These are phyloP conservation scores for Pichia sp. DNA, from an alignment of 1,139 yeast genomes.

Conservation along the genomic window DNA sequence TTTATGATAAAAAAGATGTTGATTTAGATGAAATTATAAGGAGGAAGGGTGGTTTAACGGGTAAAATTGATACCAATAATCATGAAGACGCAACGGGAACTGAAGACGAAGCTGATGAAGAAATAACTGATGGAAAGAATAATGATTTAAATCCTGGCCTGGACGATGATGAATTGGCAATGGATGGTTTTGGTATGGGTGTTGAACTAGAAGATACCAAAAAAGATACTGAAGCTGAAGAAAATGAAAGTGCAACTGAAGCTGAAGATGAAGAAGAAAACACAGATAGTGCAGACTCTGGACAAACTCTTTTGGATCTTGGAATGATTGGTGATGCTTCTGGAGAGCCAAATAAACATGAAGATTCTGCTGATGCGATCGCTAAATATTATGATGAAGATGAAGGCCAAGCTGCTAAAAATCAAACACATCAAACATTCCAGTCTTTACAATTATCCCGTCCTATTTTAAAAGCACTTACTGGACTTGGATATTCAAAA, in stretches of 20 bases:
- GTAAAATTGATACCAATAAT: conserved; percentile 33
- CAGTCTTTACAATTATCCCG: conserved; percentile 77
- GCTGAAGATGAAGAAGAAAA: conserved; percentile 39
- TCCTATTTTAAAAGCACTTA: conserved; percentile 79
- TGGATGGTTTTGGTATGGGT: conserved; percentile 76
- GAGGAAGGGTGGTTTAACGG: conserved; percentile 65
- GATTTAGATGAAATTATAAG: conserved; percentile 81
- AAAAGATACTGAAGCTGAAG: conserved; percentile 29
- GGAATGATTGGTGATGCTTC: conserved; percentile 30
- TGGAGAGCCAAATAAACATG: conserved; percentile 30
- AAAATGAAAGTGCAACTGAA: conserved; percentile 29
- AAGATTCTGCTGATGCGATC: conserved; percentile 65
- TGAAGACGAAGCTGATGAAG: conserved; percentile 21
- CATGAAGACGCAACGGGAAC: conserved; percentile 27
- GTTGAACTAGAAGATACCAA: conserved; percentile 33
- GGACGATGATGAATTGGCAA: conserved; percentile 51
- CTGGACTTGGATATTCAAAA: conserved; percentile 69
- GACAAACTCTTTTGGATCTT: conserved; percentile 30
- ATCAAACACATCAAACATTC: conserved; percentile 55
- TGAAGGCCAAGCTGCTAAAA: conserved; percentile 41
- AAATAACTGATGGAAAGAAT: conserved; percentile 32
- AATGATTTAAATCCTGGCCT: too few species aligned
- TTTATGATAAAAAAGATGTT: conserved; percentile 54
- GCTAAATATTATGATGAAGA: conserved; percentile 61
- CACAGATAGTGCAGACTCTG: conserved; percentile 27